Evolutionary conservation across 1,284 basidiomycete species (phyloP).

Genomic region (Melanopsichium pennsylvanicum): DNA sequence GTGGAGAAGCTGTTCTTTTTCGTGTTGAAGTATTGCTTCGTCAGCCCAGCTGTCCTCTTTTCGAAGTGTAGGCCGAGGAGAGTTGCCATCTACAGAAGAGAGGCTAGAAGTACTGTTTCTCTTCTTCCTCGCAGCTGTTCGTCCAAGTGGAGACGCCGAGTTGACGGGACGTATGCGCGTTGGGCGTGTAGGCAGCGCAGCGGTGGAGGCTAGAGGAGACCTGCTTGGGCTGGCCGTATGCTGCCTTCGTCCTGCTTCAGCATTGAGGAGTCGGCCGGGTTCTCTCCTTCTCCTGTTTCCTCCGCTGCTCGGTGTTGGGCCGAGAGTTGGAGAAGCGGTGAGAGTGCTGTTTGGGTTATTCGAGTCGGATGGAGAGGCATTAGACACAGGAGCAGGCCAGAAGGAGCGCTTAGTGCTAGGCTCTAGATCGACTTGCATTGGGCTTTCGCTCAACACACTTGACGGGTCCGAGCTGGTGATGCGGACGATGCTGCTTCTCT

Average conservation of each 20-base stretch:
- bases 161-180: slow-evolving; percentile 18
- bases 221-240: slow-evolving; percentile 31
- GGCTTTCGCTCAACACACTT: slow-evolving; percentile 46
- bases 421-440: slow-evolving; percentile 55
- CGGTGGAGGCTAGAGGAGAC: slow-evolving; percentile 5
- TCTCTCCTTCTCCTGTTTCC: slow-evolving; percentile 10
- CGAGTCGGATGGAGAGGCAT: slow-evolving; percentile 3
- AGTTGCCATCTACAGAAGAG: slow-evolving; percentile 1
- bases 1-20: not conserved
- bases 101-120: slow-evolving; percentile 22
- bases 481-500: slow-evolving; percentile 37
- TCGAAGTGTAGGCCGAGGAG: not conserved
- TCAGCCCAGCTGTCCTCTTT: slow-evolving; percentile 8
- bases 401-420: slow-evolving; percentile 15
- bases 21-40: not conserved
- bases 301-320: not conserved
- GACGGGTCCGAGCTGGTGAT: slow-evolving; percentile 58
- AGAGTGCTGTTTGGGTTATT: slow-evolving; percentile 4
- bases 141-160: slow-evolving; percentile 10
- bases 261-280: slow-evolving; percentile 6
- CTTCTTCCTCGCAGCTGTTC: slow-evolving; percentile 12
- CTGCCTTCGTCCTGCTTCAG: slow-evolving; percentile 5
- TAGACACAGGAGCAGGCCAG: slow-evolving; percentile 26
- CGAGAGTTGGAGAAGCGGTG: not conserved
- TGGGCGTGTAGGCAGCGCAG: slow-evolving; percentile 2